phyloP scores from a whole-genome alignment of 805 yeast genomes.

The Metschnikowia cubensis region DNA sequence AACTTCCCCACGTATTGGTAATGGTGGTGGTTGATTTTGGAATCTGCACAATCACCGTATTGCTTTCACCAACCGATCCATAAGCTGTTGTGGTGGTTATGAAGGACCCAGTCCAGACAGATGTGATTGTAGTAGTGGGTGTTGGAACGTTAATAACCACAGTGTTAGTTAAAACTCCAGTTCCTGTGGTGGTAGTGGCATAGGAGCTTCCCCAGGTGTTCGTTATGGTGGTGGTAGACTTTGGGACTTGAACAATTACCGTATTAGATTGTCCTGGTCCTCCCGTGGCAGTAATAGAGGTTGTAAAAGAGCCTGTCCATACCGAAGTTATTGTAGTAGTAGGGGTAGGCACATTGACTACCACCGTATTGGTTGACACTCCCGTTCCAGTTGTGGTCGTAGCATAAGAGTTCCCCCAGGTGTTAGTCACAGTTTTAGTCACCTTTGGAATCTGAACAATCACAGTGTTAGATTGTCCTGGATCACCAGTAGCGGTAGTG shows the following conservation, averaged over 20 bases:
- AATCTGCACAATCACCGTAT: slow-evolving; percentile 11
- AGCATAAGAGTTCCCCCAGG: slow-evolving; percentile 14
- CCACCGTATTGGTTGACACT: slow-evolving; percentile 3
- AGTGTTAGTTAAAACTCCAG: background rate
- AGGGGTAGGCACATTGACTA: slow-evolving; percentile 12
- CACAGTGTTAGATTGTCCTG: background rate
- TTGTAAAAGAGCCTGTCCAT: slow-evolving; percentile 8
- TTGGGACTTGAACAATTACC: slow-evolving; percentile 17
- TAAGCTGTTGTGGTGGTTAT: slow-evolving; percentile 6
- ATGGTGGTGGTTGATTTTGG: slow-evolving; percentile 9
- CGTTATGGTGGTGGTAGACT: slow-evolving; percentile 14
- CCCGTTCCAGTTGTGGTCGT: slow-evolving; percentile 2
- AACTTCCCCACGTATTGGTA: background rate
- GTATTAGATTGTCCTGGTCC: background rate
- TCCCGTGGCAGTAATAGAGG: background rate
- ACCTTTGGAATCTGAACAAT: slow-evolving; percentile 19
- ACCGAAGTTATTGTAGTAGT: slow-evolving; percentile 9
- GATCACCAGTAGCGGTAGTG: no score
- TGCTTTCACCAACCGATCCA: slow-evolving; percentile 1
- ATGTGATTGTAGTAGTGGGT: slow-evolving; percentile 11
- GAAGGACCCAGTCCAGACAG: slow-evolving; percentile 5
- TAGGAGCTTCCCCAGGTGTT: slow-evolving; percentile 14
- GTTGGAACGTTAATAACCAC: slow-evolving; percentile 15
- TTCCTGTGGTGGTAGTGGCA: slow-evolving; percentile 4
- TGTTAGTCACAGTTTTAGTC: slow-evolving; percentile 12